Base-by-base conservation (phyloP, 805 yeast genomes). In the Saturnispora gosingensis region DNA sequence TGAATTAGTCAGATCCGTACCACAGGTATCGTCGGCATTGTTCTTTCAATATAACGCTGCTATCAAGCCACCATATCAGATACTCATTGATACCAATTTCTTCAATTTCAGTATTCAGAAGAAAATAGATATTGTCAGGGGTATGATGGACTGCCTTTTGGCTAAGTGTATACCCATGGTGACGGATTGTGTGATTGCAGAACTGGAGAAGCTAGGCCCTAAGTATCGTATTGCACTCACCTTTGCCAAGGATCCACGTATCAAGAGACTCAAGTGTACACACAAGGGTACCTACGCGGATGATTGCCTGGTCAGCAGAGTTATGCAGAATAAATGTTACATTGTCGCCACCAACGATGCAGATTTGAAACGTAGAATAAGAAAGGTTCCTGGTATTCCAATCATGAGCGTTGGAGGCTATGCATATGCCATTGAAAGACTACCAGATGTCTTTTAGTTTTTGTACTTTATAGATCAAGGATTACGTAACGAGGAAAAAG, bases 281-380 rank as follows among this genome's bases (percentile, higher is more conserved):
- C 99, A 93, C 64, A 86, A 85, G 60, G 99, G 99, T 30, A 91
- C 97, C 0, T 93, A 93, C 73, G 99, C 99, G 28, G 99, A 93
- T 80, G 99, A 93, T 69, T 93, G 99, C 68, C 66, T 93, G 8
- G 98, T 93, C 16, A 82, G 85, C 65, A 76, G 99, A 60, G 96
- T 93, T 6, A 77, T 91, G 67, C 97, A 91, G 63, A 98, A 93
- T 71, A 93, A 93, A 66, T 93, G 99, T 69, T 93, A 81, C 63
- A 90, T 93, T 51, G 97, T 93, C 36, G 99, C 99, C 46, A 91
- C 98, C 1, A 93, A 91, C 66, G 99, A 93, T 81, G 97, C 96
- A 13, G 98, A 91, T 61, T 73, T 93, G 65, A 93, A 93, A 66
- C 82, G 97, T 63, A 78, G 99, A 67, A 79, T 93, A 32, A 80